Percentiles rank a stretch among this genome's conserved stretches.
Evolutionary conservation across 2,329 filamentous ascomycete species (phyloP).

Genomic region (Fusarium sp.): DNA sequence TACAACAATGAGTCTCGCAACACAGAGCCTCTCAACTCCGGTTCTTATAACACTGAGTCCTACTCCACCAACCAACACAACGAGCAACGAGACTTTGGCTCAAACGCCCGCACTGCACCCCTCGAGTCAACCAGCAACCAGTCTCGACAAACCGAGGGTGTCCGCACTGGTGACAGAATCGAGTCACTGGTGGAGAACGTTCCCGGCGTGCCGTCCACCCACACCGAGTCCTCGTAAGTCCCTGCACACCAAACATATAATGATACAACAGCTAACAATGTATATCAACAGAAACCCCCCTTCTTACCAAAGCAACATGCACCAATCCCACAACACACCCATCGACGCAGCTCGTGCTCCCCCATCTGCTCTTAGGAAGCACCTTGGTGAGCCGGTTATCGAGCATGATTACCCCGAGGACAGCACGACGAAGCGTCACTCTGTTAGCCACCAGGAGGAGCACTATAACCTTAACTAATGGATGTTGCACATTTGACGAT

Average conservation of each 20-base stretch:
- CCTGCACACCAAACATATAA: rapidly evolving
- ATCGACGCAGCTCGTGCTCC: constrained; percentile 45
- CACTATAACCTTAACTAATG: constrained; percentile 40
- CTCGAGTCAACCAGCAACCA: constrained; percentile 4
- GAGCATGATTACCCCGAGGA: constrained; percentile 51
- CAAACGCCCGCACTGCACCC: not conserved
- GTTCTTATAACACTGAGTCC: not conserved
- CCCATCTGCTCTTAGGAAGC: constrained; percentile 43
- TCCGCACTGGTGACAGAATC: constrained; percentile 28
- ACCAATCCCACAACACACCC: not conserved
- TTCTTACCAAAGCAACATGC: constrained; percentile 2
- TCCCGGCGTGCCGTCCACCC: constrained; percentile 13
- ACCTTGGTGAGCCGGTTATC: constrained; percentile 47
- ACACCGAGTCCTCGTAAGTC: constrained; percentile 16
- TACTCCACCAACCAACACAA: not conserved
- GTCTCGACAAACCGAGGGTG: constrained; percentile 17
- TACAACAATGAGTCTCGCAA: not conserved
- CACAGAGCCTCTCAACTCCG: not conserved
- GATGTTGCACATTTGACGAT: not conserved
- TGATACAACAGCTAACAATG: not conserved
- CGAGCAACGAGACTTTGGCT: constrained; percentile 13
- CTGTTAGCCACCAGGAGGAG: constrained; percentile 51
- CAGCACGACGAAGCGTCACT: constrained; percentile 48
- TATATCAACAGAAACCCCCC: not conserved
- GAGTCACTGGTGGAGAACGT: constrained; percentile 31